Evolutionary conservation across 345 rosid genomes (phyloP).

Genomic region (Abelmoschus esculentus): DNA sequence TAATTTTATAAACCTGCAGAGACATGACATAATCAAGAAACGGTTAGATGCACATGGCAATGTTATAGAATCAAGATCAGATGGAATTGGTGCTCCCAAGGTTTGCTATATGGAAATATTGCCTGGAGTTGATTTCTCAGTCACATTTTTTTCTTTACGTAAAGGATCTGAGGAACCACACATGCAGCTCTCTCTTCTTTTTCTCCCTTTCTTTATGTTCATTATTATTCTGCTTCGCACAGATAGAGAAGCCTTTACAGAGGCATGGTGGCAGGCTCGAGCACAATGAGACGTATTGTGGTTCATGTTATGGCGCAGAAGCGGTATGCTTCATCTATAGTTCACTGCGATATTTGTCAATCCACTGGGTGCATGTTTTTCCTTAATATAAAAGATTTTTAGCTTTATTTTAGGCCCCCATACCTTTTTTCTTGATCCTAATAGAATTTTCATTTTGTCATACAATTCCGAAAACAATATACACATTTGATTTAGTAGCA

Average conservation of each 20-base stretch:
- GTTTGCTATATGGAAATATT: conserved; percentile 29
- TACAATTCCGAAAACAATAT: not conserved
- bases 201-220: conserved; percentile 6
- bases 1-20: conserved; percentile 37
- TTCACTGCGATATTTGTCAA: not conserved
- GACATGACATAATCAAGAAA: conserved; percentile 83
- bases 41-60: conserved; percentile 72
- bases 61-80: conserved; percentile 69
- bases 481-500: not conserved
- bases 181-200: not conserved
- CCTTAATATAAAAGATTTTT: not conserved
- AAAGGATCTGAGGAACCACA: not conserved
- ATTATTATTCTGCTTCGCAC: conserved; percentile 23
- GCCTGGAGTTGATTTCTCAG: not conserved
- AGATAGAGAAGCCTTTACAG: conserved; percentile 93
- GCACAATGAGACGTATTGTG: conserved; percentile 94
- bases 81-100: conserved; percentile 89
- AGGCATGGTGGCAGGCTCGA: conserved; percentile 97
- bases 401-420: not conserved
- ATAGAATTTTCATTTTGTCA: not conserved
- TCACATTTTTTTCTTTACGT: not conserved
- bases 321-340: conserved; percentile 35
- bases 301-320: conserved; percentile 94
- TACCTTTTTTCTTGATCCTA: not conserved
- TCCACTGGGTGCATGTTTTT: not conserved